Conservation (phyloP, 2,329 filamentous ascomycete species). For the Fusarium duplospermum region DNA sequence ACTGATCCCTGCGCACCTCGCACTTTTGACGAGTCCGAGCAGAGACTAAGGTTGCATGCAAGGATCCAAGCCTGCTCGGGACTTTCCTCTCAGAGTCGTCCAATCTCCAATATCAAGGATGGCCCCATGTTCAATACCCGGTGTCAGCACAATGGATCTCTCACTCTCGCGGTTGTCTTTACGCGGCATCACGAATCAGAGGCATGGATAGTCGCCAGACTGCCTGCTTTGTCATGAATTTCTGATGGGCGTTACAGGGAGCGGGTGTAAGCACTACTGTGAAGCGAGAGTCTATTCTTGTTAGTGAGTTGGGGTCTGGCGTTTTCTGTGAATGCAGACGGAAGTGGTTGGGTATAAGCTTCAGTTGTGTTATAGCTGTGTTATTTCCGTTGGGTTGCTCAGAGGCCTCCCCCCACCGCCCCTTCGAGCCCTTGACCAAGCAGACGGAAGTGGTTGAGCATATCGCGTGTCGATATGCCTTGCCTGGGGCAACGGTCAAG, state of each 20-base stretch:
- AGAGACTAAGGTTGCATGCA: background rate
- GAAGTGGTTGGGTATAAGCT: too few species aligned
- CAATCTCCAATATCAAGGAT: background rate
- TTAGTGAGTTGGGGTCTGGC: background rate
- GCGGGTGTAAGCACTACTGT: constrained; percentile 1
- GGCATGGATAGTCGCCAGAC: background rate
- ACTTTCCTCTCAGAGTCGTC: background rate
- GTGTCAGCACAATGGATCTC: background rate
- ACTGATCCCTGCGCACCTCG: background rate
- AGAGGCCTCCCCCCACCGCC: too few species aligned
- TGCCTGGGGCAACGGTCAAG: background rate
- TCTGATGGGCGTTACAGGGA: background rate
- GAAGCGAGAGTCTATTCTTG: background rate
- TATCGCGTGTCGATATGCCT: background rate
- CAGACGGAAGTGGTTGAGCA: background rate
- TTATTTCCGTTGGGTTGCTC: too few species aligned
- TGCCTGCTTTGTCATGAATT: background rate
- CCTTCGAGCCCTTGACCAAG: too few species aligned
- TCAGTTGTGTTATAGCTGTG: too few species aligned
- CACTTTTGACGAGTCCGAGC: background rate
- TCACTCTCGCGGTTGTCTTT: background rate
- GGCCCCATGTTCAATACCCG: background rate
- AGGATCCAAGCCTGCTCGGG: background rate
- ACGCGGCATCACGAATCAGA: background rate
- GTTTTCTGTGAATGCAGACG: background rate